Base-by-base conservation (phyloP, 1,139 yeast genomes). In the Candida sanyaensis region DNA sequence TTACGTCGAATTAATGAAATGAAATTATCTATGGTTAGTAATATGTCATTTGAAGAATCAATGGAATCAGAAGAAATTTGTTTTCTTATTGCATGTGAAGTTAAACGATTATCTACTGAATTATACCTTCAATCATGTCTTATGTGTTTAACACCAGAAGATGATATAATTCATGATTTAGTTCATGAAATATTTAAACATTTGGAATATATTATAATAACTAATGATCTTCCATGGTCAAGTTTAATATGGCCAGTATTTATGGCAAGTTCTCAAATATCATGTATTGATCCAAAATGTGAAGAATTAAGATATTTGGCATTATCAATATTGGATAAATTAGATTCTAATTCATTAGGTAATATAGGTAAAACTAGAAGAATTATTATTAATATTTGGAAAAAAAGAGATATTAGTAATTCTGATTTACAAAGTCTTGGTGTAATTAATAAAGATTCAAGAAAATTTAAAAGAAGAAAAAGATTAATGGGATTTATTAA, bases 41-140 rank as follows among this genome's bases (percentile, higher is more conserved):
- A 26, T 9, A 11, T 30, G 17, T 23, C 32, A 17, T 5, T 24
- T 7, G 28, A 36, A 13, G 12, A 28, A 7, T 38, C 41, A 10
- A 47, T 46, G 44, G 51, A 50, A 42, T 31, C 53, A 7, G 64
- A 63, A 43, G 66, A 64, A 45, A 59, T 60, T 46, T 65, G 65
- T 47, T 66, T 65, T 42, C 50, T 67, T 32, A 49, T 68, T 26
- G 50, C 66, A 2, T 61, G 67, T 46, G 72, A 68, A 46, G 55
- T 64, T 28, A 68, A 67, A 44, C 49, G 70, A 11, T 45, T 62
- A 24, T 53, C 67, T 2, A 52, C 66, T 1, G 43, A 54, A 26
- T 48, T 68, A n/a, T 68, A 67, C 43, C 50, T 64, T 37, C 62
- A 66, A 28, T 61, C 69, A 45, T 63, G 68, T 44, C 52, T 64